Percentiles rank a stretch among this genome's conserved stretches.
Evolutionary conservation across 768 basidiomycete species (phyloP).

Genomic region (Phaeotremella skinneri): DNA sequence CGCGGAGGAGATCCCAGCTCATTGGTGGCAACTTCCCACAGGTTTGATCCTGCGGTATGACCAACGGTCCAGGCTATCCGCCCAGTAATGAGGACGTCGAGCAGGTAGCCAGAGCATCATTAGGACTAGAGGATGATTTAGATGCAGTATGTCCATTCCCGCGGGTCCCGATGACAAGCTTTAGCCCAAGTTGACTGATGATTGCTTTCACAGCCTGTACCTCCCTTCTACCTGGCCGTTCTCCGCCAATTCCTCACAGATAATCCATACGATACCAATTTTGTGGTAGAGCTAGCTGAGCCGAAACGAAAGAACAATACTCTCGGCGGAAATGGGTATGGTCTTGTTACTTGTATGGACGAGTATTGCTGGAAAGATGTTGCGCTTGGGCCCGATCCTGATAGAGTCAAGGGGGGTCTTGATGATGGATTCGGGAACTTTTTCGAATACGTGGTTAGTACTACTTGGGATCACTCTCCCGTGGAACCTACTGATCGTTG

Average conservation of each 20-base stretch:
- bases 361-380: slow-evolving; percentile 44
- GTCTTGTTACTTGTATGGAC: slow-evolving; percentile 42
- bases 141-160: slow-evolving; percentile 17
- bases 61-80: not conserved
- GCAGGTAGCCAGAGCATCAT: slow-evolving; percentile 16
- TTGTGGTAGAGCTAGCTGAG: slow-evolving; percentile 34
- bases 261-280: slow-evolving; percentile 27
- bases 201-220: not conserved
- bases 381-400: slow-evolving; percentile 32
- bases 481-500: not conserved
- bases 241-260: slow-evolving; percentile 6
- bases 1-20: too few relatives aligned
- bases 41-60: too few relatives aligned
- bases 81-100: not conserved
- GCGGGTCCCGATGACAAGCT: too few relatives aligned
- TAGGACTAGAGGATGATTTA: slow-evolving; percentile 27
- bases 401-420: slow-evolving; percentile 25
- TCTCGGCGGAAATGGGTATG: slow-evolving; percentile 39
- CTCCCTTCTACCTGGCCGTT: slow-evolving; percentile 11
- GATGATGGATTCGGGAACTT: slow-evolving; percentile 35
- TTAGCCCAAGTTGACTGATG: not conserved
- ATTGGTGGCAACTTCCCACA: too few relatives aligned
- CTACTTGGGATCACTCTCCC: not conserved
- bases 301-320: slow-evolving; percentile 9
- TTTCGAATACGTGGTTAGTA: slow-evolving; percentile 35